These are phyloP conservation scores for Geotrichum restrictum DNA, from an alignment of 1,139 yeast species.

Conservation along the genomic window DNA sequence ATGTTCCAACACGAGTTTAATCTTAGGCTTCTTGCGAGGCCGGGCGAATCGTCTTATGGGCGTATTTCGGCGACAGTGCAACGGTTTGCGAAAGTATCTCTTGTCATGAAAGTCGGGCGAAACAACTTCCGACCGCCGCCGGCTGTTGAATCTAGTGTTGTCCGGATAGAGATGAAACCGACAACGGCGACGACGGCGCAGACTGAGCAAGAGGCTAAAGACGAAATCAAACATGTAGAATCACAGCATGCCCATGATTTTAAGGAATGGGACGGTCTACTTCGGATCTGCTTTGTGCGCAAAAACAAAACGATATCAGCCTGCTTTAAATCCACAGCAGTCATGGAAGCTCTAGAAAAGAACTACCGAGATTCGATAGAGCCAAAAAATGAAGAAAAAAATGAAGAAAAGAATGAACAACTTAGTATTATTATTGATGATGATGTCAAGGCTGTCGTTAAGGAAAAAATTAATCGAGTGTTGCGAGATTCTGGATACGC, in stretches of 20 bases:
- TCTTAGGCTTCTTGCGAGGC: constrained; percentile 82
- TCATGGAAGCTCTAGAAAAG: constrained; percentile 75
- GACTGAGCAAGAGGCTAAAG: neutral
- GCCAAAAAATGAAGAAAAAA: constrained; percentile 19
- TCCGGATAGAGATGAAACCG: constrained; percentile 79
- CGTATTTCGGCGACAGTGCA: constrained; percentile 93
- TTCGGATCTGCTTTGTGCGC: constrained; percentile 85
- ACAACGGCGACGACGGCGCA: constrained; percentile 57
- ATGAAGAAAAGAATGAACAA: too few relatives aligned
- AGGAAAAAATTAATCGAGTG: constrained; percentile 41
- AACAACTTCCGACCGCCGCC: constrained; percentile 98
- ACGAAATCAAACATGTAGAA: neutral
- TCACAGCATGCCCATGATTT: constrained; percentile 68
- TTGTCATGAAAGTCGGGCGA: constrained; percentile 95
- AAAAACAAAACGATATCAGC: constrained; percentile 94
- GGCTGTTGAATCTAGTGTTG: constrained; percentile 94
- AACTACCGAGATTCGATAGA: constrained; percentile 51
- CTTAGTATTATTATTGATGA: constrained; percentile 50
- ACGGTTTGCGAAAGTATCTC: constrained; percentile 98
- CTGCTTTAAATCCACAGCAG: constrained; percentile 78
- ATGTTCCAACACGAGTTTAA: constrained; percentile 99
- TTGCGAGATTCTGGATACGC: constrained; percentile 65
- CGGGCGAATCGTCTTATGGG: constrained; percentile 89
- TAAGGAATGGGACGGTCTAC: constrained; percentile 93
- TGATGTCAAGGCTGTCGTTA: constrained; percentile 51